Conservation (phyloP, 345 rosid genomes). For the Cardiospermum halicacabum region DNA sequence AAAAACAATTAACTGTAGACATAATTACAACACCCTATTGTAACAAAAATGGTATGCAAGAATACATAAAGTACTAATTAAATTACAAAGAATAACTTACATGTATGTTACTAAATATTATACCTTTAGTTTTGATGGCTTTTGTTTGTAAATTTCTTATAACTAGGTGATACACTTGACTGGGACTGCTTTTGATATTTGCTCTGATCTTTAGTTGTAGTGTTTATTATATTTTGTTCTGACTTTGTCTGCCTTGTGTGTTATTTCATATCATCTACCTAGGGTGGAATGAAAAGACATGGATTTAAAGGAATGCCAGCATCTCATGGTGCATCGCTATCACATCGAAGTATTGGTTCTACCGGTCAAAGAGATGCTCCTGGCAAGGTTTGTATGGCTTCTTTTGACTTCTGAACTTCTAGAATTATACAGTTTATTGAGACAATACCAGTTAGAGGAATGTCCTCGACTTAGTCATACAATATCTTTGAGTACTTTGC, state of each 20-base stretch:
- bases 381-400: slow-evolving; percentile 63
- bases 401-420: not conserved
- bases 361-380: slow-evolving; percentile 96
- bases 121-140: no score
- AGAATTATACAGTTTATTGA: not conserved
- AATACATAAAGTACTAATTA: no score
- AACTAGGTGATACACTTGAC: not conserved
- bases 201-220: not conserved
- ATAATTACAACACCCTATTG: no score
- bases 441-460: no score
- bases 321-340: slow-evolving; percentile 77
- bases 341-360: slow-evolving; percentile 80
- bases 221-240: not conserved
- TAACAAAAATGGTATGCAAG: no score
- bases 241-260: not conserved
- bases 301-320: slow-evolving; percentile 57
- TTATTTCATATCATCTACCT: slow-evolving; percentile 15
- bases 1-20: no score
- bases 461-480: no score
- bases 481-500: no score
- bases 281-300: slow-evolving; percentile 88
- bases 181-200: not conserved
- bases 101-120: no score
- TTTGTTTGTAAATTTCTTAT: no score
- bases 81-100: no score